Percentiles rank a stretch among this genome's conserved stretches.
Conservation (phyloP, 768 basidiomycete genomes). For the Jaapia argillacea region DNA sequence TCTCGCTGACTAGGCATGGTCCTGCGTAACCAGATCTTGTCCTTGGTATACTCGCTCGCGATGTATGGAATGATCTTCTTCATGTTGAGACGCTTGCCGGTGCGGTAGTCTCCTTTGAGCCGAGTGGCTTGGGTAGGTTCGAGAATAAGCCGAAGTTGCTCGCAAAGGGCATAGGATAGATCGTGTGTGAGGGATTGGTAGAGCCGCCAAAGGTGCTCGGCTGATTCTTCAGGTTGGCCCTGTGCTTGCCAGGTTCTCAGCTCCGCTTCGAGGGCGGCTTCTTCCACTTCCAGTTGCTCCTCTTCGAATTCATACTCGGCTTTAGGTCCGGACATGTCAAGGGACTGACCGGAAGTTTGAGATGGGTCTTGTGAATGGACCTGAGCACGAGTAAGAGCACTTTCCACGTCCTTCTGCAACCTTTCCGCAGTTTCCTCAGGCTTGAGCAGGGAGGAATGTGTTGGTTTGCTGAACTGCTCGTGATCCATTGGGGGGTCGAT, state of each 20-base stretch:
- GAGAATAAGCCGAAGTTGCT: constrained; percentile 92
- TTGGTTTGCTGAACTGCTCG: not conserved
- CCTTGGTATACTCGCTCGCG: constrained; percentile 97
- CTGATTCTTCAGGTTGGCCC: constrained; percentile 43
- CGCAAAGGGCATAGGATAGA: constrained; percentile 85
- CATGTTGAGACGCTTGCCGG: constrained; percentile 97
- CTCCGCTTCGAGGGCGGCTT: constrained; percentile 33
- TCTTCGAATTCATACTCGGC: constrained; percentile 14
- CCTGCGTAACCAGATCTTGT: constrained; percentile 96
- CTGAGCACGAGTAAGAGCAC: constrained; percentile 32
- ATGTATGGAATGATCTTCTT: constrained; percentile 98
- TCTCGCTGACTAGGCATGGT: constrained; percentile 91
- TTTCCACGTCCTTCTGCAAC: constrained; percentile 27
- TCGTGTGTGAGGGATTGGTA: constrained; percentile 90
- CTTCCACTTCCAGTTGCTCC: constrained; percentile 11
- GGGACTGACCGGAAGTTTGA: not conserved
- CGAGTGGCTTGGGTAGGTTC: constrained; percentile 93
- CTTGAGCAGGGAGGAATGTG: constrained; percentile 15
- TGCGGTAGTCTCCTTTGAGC: constrained; percentile 93
- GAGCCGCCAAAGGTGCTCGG: constrained; percentile 80
- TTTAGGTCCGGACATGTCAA: constrained; percentile 8
- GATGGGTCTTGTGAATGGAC: constrained; percentile 6
- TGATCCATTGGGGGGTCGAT: constrained; percentile 19
- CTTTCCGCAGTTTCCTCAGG: constrained; percentile 18
- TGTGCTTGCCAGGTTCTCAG: constrained; percentile 52